Conservation (phyloP, 345 rosid species). For the Aquilaria yunnanensis region DNA sequence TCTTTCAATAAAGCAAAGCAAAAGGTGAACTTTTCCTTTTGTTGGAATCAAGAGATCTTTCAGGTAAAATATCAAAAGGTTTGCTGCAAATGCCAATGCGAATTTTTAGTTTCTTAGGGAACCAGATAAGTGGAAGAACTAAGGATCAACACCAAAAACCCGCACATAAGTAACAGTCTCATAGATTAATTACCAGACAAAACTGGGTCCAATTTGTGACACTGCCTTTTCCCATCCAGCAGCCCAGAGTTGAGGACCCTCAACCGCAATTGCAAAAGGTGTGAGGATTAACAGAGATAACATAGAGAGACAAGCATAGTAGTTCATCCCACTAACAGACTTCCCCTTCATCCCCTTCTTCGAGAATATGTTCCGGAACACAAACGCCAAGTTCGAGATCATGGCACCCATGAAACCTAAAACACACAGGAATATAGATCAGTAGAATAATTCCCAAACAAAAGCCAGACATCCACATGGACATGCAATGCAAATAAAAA, state of each 20-base stretch:
- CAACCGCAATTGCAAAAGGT: constrained; percentile 91
- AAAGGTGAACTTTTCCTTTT: neutral
- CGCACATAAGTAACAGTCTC: too few species aligned
- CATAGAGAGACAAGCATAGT: constrained; percentile 88
- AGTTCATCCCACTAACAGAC: constrained; percentile 93
- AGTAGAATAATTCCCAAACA: constrained; percentile 3
- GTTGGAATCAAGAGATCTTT: too few species aligned
- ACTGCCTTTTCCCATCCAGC: constrained; percentile 80
- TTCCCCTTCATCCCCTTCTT: constrained; percentile 97
- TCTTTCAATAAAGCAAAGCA: too few species aligned
- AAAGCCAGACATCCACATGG: too few species aligned
- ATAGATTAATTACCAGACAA: constrained; percentile 48
- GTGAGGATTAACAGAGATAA: constrained; percentile 76
- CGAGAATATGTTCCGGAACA: constrained; percentile 86
- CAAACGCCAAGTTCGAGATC: constrained; percentile 94
- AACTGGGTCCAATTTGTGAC: constrained; percentile 76
- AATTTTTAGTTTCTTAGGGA: neutral
- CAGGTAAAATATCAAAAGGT: neutral
- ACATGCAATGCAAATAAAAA: too few species aligned
- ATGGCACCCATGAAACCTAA: constrained; percentile 98
- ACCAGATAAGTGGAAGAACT: neutral
- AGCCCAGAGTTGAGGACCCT: constrained; percentile 94
- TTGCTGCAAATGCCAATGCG: neutral
- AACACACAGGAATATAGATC: constrained; percentile 11
- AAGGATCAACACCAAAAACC: neutral